A percentile compares a stretch with the other conserved stretches of the same genome.
phyloP scores from a whole-genome alignment of 441 rosid species.

The Dalechampia spathulata region DNA sequence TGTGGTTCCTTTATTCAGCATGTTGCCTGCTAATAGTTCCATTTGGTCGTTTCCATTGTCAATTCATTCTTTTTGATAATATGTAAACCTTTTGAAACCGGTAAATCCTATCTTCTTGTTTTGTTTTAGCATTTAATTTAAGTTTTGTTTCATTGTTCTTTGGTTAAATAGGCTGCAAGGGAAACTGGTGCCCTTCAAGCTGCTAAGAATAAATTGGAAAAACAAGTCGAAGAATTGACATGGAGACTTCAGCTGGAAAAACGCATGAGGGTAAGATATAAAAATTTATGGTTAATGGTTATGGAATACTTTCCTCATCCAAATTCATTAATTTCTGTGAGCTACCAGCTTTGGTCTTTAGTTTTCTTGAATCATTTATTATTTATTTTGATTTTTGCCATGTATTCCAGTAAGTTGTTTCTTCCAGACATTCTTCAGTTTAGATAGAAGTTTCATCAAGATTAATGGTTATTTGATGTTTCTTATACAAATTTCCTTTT shows the following conservation, averaged over 20 bases:
- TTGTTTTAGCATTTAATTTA: not conserved
- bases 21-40: not conserved
- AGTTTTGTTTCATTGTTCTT: not conserved
- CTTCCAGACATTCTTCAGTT: not conserved
- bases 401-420: not conserved
- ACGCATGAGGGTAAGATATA: slow-evolving; percentile 66
- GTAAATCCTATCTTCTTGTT: not conserved
- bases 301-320: not conserved
- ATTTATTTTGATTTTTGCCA: not conserved
- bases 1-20: not conserved
- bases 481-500: not conserved
- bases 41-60: not conserved
- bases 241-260: slow-evolving; percentile 89
- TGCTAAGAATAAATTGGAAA: slow-evolving; percentile 93
- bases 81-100: slow-evolving; percentile 6
- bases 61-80: slow-evolving; percentile 4
- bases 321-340: not conserved
- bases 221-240: slow-evolving; percentile 95
- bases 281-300: slow-evolving; percentile 5
- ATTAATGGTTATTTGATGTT: not conserved
- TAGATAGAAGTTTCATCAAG: not conserved
- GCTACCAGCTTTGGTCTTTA: slow-evolving; percentile 1
- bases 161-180: slow-evolving; percentile 72
- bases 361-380: slow-evolving; percentile 1
- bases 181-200: slow-evolving; percentile 99